phyloP scores from a whole-genome alignment of 352 stramenopile species.

The Thraustotheca clavata region DNA sequence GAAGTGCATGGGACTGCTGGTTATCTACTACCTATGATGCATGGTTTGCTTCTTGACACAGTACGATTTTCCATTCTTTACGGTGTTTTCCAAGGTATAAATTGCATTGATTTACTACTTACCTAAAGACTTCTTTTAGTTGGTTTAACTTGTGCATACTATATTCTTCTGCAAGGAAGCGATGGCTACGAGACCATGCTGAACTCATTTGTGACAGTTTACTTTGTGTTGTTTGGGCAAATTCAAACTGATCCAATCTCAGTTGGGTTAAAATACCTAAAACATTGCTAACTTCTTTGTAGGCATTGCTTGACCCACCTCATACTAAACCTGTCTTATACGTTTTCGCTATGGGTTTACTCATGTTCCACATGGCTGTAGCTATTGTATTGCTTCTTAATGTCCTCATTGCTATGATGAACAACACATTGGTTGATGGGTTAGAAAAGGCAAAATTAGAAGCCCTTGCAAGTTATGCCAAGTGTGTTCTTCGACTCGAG shows the following conservation, averaged over 20 bases:
- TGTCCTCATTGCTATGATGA: constrained; percentile 70
- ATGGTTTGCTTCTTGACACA: constrained; percentile 58
- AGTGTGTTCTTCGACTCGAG: constrained; percentile 47
- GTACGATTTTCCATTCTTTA: constrained; percentile 64
- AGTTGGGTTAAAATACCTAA: not conserved
- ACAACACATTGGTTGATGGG: constrained; percentile 46
- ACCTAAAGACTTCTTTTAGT: constrained; percentile 25
- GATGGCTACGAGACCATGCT: constrained; percentile 49
- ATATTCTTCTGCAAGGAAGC: constrained; percentile 48
- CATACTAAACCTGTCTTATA: not conserved
- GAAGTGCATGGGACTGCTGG: constrained; percentile 49
- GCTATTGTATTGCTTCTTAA: constrained; percentile 60
- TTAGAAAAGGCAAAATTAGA: constrained; percentile 50
- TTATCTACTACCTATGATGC: constrained; percentile 70
- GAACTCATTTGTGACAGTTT: constrained; percentile 58
- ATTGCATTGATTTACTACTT: not conserved
- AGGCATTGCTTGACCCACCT: constrained; percentile 34
- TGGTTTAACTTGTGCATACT: constrained; percentile 63
- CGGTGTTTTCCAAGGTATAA: constrained; percentile 36
- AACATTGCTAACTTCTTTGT: constrained; percentile 21
- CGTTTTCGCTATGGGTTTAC: constrained; percentile 20
- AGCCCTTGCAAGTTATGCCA: constrained; percentile 42
- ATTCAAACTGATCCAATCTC: constrained; percentile 26
- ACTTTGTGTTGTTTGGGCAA: constrained; percentile 63
- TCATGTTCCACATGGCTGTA: constrained; percentile 42